phyloP scores from a whole-genome alignment of 805 yeast genomes.

The Schizosaccharomyces pombe region DNA sequence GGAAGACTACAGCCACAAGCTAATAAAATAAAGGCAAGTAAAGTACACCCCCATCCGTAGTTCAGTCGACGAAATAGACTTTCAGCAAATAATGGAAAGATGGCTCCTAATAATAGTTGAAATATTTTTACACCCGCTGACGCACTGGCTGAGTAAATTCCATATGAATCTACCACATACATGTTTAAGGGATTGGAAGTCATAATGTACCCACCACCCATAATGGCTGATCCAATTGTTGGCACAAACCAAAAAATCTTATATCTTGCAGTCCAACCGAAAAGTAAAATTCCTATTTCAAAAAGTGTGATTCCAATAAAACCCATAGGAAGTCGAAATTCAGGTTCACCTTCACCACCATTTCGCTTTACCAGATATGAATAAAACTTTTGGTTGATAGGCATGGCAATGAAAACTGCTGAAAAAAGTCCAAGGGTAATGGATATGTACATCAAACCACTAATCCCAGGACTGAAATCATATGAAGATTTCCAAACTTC shows the following conservation, averaged over 20 bases:
- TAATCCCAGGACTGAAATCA: constrained; percentile 11
- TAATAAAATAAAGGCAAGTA: constrained; percentile 21
- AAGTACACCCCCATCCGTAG: constrained; percentile 16
- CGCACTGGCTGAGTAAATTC: constrained; percentile 42
- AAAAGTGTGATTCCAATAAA: constrained; percentile 30
- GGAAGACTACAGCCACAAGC: neutral
- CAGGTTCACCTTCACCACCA: constrained; percentile 28
- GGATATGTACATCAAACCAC: constrained; percentile 37
- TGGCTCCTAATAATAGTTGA: constrained; percentile 42
- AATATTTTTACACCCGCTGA: constrained; percentile 45
- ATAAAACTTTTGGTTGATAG: neutral
- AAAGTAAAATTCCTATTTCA: constrained; percentile 39
- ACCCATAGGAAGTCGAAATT: constrained; percentile 45
- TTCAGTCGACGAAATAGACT: constrained; percentile 16
- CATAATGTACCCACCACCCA: constrained; percentile 34
- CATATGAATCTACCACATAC: constrained; percentile 49
- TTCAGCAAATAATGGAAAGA: constrained; percentile 40
- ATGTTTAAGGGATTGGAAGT: constrained; percentile 41
- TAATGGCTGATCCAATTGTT: constrained; percentile 33
- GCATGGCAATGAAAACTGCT: constrained; percentile 18
- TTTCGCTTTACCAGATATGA: constrained; percentile 12
- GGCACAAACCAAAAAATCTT: constrained; percentile 40
- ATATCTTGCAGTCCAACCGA: constrained; percentile 44
- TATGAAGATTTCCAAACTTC: neutral
- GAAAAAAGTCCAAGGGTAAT: constrained; percentile 30